A percentile compares a stretch with the other conserved stretches of the same genome.
Evolutionary conservation across 176 grass and related monocot species (phyloP).

Genomic region (Musa itinerans): DNA sequence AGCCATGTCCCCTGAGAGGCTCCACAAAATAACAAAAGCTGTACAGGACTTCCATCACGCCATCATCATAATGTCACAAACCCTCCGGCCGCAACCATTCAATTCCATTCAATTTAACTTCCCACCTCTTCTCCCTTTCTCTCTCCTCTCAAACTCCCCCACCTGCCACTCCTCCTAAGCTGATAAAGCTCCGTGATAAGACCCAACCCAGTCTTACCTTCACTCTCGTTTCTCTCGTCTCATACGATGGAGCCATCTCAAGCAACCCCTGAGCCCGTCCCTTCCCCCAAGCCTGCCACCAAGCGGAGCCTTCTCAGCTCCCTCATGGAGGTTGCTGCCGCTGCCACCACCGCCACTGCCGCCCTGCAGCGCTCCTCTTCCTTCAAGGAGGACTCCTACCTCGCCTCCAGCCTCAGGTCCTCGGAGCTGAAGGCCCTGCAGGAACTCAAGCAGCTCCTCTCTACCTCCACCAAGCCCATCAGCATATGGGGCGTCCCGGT

Average conservation of each 20-base stretch:
- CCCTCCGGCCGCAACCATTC: not conserved
- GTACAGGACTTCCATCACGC: constrained; percentile 5
- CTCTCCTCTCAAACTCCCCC: not conserved
- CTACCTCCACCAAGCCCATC: constrained; percentile 47
- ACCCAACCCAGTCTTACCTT: too few relatives aligned
- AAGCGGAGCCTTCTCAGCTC: constrained; percentile 72
- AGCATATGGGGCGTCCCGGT: constrained; percentile 79
- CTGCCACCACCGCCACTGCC: constrained; percentile 11
- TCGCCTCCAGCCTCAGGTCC: constrained; percentile 48
- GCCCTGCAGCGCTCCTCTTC: constrained; percentile 53
- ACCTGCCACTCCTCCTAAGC: too few relatives aligned
- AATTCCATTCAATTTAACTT: not conserved
- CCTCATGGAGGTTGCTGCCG: constrained; percentile 53
- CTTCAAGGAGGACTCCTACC: constrained; percentile 96
- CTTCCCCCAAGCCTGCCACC: constrained; percentile 13
- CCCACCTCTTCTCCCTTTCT: not conserved
- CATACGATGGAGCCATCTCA: constrained; percentile 1
- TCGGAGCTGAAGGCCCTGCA: constrained; percentile 67
- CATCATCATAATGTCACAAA: constrained; percentile 6
- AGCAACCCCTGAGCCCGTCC: not conserved
- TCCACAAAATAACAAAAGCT: constrained; percentile 6
- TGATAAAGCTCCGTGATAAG: too few relatives aligned
- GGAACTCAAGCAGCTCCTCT: constrained; percentile 66
- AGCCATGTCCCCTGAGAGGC: not conserved
- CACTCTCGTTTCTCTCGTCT: not conserved